These are phyloP conservation scores for Juncus inflexus DNA, from an alignment of 176 grass and related monocot genomes.

Conservation along the genomic window DNA sequence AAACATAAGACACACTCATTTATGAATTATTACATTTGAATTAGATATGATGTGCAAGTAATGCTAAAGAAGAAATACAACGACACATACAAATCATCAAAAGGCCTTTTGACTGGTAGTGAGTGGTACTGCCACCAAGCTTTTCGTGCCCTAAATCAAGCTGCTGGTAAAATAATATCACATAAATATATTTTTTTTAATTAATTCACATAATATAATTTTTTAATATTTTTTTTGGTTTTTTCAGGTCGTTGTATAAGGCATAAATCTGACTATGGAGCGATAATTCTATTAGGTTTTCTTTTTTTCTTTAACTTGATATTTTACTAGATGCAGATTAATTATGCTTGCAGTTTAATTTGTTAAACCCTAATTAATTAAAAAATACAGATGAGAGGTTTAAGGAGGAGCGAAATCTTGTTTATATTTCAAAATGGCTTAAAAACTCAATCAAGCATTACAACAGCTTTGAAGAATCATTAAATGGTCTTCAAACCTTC, in stretches of 20 bases:
- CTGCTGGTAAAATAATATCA: constrained; percentile 53
- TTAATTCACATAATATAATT: not conserved
- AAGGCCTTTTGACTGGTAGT: constrained; percentile 73
- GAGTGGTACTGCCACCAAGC: constrained; percentile 99
- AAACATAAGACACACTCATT: not conserved
- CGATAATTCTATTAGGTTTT: constrained; percentile 88
- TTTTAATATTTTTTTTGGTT: not conserved
- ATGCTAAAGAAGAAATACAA: constrained; percentile 91
- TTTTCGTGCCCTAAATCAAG: constrained; percentile 97
- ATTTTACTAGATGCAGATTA: constrained; percentile 8
- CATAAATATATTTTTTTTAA: constrained; percentile 19
- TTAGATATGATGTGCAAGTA: constrained; percentile 88
- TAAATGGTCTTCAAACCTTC: constrained; percentile 50
- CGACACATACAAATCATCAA: constrained; percentile 79
- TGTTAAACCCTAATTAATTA: not conserved
- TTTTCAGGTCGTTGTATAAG: constrained; percentile 87
- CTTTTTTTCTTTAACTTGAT: constrained; percentile 9
- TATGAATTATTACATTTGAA: not conserved
- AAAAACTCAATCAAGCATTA: constrained; percentile 69
- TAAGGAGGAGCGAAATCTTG: constrained; percentile 62
- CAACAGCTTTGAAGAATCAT: constrained; percentile 55
- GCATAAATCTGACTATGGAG: constrained; percentile 90
- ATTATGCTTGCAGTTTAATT: not conserved
- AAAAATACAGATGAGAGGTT: constrained; percentile 73
- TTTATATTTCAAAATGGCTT: constrained; percentile 90